A percentile compares a stretch with the other conserved stretches of the same genome.
Evolutionary conservation across 306 rosid species (phyloP).

Genomic region (Lotus japonicus): DNA sequence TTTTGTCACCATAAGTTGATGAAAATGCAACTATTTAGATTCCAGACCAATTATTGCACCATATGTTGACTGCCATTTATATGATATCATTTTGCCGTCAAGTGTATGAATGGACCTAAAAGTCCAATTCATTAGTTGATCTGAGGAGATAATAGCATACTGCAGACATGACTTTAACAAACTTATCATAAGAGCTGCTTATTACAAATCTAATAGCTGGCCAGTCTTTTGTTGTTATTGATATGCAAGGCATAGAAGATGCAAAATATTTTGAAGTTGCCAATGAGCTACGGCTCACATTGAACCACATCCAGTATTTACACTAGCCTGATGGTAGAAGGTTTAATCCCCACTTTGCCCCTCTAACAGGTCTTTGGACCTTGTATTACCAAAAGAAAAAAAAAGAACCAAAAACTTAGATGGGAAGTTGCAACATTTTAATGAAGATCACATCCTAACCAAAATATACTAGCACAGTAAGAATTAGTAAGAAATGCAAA

Average conservation of each 20-base stretch:
- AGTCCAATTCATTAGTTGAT: not conserved
- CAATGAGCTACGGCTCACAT: not conserved
- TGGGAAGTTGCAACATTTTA: not conserved
- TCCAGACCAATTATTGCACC: not conserved
- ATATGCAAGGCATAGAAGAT: not conserved
- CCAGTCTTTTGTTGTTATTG: not conserved
- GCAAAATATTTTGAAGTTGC: not conserved
- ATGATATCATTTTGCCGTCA: not conserved
- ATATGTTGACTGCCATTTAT: not conserved
- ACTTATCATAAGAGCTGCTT: not conserved
- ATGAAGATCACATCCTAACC: not conserved
- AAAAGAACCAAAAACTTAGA: not conserved
- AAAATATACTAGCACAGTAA: not conserved
- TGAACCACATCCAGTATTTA: not conserved
- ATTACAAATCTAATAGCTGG: not conserved
- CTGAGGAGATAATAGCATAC: not conserved
- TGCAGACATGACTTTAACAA: not conserved
- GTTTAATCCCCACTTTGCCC: not conserved
- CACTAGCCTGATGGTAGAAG: not conserved
- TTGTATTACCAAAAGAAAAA: not conserved
- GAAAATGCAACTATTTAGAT: not conserved
- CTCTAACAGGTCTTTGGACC: not conserved
- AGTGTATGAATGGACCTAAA: not conserved
- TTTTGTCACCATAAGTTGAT: not conserved
- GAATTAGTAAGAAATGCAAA: not conserved